Evolutionary conservation across 345 rosid genomes (phyloP).

Genomic region (Clarkia xantiana): DNA sequence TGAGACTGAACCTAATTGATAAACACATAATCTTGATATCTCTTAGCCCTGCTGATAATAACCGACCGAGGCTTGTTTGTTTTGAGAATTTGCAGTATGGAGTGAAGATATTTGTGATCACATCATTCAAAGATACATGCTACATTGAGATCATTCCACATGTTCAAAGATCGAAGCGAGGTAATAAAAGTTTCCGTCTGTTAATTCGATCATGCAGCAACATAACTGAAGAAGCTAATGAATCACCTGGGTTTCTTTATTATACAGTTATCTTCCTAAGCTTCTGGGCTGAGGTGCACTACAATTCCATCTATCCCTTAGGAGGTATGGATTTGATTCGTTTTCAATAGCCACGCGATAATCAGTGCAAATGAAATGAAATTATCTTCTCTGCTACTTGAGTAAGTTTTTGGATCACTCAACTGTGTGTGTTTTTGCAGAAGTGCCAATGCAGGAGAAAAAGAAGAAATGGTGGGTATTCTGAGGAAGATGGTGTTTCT

Average conservation of each 20-base stretch:
- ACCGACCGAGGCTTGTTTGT: not conserved
- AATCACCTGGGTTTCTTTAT: not conserved
- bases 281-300: constrained; percentile 98
- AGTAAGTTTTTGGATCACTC: not conserved
- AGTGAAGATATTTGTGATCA: constrained; percentile 68
- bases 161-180: constrained; percentile 46
- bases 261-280: constrained; percentile 69
- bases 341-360: too few relatives aligned
- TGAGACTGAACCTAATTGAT: not conserved
- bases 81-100: constrained; percentile 46
- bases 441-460: constrained; percentile 20
- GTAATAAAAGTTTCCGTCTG: constrained; percentile 18
- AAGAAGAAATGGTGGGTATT: constrained; percentile 39
- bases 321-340: too few relatives aligned
- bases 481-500: constrained; percentile 9
- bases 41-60: not conserved
- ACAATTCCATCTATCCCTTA: constrained; percentile 82
- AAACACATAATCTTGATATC: not conserved
- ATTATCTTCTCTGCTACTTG: not conserved
- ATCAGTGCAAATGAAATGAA: too few relatives aligned
- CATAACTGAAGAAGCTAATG: too few relatives aligned
- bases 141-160: constrained; percentile 78
- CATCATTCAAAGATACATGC: constrained; percentile 89
- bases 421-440: constrained; percentile 11
- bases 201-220: too few relatives aligned